Base-by-base conservation (phyloP, 2,329 filamentous ascomycete species). In the Rhynchosporium agropyri region DNA sequence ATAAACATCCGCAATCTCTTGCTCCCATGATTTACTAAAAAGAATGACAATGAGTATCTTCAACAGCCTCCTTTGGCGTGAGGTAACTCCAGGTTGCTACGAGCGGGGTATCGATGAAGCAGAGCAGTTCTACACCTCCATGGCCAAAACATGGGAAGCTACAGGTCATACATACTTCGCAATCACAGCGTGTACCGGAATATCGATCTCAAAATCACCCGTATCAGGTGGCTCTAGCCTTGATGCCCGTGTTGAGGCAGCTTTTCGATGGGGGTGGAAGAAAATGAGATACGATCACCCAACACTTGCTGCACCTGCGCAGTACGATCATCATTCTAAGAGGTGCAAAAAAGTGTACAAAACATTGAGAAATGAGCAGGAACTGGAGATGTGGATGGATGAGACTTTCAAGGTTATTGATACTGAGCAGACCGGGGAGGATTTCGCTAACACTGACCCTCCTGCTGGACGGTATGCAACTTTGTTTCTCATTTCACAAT, bases 151-250 rank as follows among this genome's bases (percentile, higher is more conserved):
- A 0, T 79, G 75, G 45, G 69, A 76, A 29, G 76, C 71, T 0
- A 78, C 71, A 36, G 76, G 76, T 0, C 76, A 77, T 0, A 76
- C 73, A 58, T 77, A 75, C 64, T 80, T 80, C 56, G 75, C 75
- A 2, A 78, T 81, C 4, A 79, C 79, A 0, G 77, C 76, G 0
- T 75, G 76, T 20, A 50, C 79, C 1, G 76, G 76, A 0, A 49
- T 78, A 0, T 65, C 62, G 0, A 57, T 74, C 2, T n/a, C 49
- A 0, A 5, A 65, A 0, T n/a, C 63, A 0, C 5, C 58, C 2
- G 12, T 26, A 29, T 31, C 29, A 31, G 31, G 29, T n/a, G 42
- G 2, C 40, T 28, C 8, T 12, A 31, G 12, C 20, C 31, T 64
- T 42, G 42, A 57, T 12, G 12, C 45, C 0, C 38, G 65, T 1